Evolutionary conservation across 768 basidiomycete genomes (phyloP).

Genomic region (Hortiboletus campestris): DNA sequence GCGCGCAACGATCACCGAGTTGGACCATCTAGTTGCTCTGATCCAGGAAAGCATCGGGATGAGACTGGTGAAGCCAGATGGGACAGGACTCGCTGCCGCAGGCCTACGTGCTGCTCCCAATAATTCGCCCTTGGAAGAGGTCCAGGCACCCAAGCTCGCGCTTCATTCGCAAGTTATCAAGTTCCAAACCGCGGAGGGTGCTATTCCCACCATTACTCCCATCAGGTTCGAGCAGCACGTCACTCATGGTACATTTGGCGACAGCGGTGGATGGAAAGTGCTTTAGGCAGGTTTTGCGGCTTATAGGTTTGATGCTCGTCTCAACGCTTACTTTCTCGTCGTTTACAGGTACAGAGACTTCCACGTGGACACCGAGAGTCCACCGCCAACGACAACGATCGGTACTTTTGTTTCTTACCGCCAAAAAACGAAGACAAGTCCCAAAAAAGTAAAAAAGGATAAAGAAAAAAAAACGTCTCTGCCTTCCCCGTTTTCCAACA

Average conservation of each 20-base stretch:
- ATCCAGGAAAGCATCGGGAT: constrained; percentile 9
- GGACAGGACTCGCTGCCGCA: constrained; percentile 3
- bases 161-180: constrained; percentile 12
- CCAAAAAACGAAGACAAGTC: no score
- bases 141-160: constrained; percentile 6
- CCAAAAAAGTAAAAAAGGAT: no score
- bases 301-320: not conserved
- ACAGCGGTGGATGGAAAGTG: not conserved
- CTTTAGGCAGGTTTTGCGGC: not conserved
- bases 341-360: no score
- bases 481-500: no score
- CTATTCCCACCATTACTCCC: not conserved
- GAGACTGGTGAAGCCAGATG: constrained; percentile 14
- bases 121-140: not conserved
- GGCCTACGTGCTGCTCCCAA: not conserved
- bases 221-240: not conserved
- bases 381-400: no score
- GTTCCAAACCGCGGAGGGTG: not conserved
- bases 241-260: constrained; percentile 1
- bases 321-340: no score
- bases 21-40: not conserved
- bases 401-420: no score
- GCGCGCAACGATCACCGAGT: not conserved
- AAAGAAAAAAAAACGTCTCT: no score
- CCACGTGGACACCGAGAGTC: no score